These are phyloP conservation scores for Exserohilum turcica DNA, from an alignment of 2,329 filamentous ascomycete genomes.

Conservation along the genomic window DNA sequence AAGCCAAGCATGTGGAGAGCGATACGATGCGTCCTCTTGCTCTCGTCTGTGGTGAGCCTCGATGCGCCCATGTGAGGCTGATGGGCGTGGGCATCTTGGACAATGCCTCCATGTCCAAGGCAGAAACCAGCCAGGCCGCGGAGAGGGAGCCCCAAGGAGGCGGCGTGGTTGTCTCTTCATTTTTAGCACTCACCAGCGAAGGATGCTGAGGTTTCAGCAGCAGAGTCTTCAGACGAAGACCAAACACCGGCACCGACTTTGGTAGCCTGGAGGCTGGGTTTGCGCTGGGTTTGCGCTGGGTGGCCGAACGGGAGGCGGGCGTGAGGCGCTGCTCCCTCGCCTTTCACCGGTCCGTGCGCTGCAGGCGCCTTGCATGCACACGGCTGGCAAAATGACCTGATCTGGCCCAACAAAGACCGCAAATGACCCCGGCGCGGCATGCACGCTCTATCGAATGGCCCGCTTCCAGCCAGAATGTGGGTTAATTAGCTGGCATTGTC, in stretches of 20 bases:
- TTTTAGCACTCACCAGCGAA: neutral
- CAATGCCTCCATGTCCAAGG: slow-evolving; percentile 25
- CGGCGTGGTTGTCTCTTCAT: slow-evolving; percentile 1
- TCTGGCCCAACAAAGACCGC: slow-evolving; percentile 27
- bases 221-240: slow-evolving; percentile 14
- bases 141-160: slow-evolving; percentile 23
- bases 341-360: slow-evolving; percentile 30
- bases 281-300: slow-evolving; percentile 17
- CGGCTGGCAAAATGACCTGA: slow-evolving; percentile 35
- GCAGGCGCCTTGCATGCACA: slow-evolving; percentile 27
- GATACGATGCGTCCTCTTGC: slow-evolving; percentile 24
- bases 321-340: slow-evolving; percentile 17
- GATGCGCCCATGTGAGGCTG: slow-evolving; percentile 30
- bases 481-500: slow-evolving; percentile 41
- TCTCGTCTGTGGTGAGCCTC: slow-evolving; percentile 36
- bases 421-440: slow-evolving; percentile 37
- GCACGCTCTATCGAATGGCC: slow-evolving; percentile 34
- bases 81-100: slow-evolving; percentile 19
- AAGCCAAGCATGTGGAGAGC: slow-evolving; percentile 23
- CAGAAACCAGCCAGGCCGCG: slow-evolving; percentile 12
- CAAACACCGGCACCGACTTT: slow-evolving; percentile 14
- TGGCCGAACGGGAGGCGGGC: slow-evolving; percentile 25
- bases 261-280: slow-evolving; percentile 16
- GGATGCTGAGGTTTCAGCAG: slow-evolving; percentile 15
- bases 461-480: slow-evolving; percentile 37